Evolutionary conservation across 2,329 filamentous ascomycete genomes (phyloP).

Genomic region (Fusarium camptoceras): DNA sequence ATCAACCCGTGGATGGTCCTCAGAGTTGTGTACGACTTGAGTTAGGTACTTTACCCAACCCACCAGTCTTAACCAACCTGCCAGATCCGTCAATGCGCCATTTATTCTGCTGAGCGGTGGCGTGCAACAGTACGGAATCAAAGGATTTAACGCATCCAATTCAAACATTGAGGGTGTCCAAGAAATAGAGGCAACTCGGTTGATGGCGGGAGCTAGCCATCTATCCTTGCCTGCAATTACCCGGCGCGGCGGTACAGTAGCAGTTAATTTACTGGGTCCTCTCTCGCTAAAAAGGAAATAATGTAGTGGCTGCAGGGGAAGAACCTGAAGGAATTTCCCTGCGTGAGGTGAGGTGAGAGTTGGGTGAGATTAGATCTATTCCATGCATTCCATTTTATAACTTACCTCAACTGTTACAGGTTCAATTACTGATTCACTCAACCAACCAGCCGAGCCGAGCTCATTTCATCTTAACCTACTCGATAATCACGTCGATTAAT

Average conservation of each 20-base stretch:
- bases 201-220: slow-evolving; percentile 23
- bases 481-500: slow-evolving; percentile 15
- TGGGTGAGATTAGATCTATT: slow-evolving; percentile 9
- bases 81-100: slow-evolving; percentile 37
- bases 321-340: slow-evolving; percentile 13
- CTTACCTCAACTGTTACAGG: neutral
- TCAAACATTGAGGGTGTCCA: slow-evolving; percentile 28
- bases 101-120: slow-evolving; percentile 32
- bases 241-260: slow-evolving; percentile 24
- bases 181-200: slow-evolving; percentile 12
- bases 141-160: slow-evolving; percentile 9
- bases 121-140: slow-evolving; percentile 27
- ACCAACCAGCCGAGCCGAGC: neutral
- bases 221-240: slow-evolving; percentile 27
- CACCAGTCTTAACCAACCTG: slow-evolving; percentile 1
- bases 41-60: neutral
- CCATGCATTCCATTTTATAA: neutral
- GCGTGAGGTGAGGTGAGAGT: slow-evolving; percentile 16
- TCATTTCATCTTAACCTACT: slow-evolving; percentile 20
- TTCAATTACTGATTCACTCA: slow-evolving; percentile 31
- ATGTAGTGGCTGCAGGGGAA: slow-evolving; percentile 30
- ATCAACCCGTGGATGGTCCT: slow-evolving; percentile 16
- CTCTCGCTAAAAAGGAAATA: slow-evolving; percentile 28
- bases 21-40: neutral
- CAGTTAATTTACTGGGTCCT: slow-evolving; percentile 1